These are phyloP conservation scores for Lipomyces oligophaga DNA, from an alignment of 805 yeast species.

Conservation along the genomic window DNA sequence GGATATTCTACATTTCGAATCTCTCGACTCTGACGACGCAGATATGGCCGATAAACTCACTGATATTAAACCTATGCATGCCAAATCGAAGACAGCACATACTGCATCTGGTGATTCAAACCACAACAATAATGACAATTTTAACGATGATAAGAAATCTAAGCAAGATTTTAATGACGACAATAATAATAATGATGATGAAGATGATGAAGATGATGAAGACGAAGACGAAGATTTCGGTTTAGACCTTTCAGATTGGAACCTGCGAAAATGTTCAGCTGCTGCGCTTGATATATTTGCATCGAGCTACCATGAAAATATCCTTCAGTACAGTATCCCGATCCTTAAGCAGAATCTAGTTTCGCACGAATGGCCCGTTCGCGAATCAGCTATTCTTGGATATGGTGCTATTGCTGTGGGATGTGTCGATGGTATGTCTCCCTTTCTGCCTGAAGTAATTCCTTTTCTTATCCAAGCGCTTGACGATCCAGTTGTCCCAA, in stretches of 20 bases:
- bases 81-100: slow-evolving; percentile 51
- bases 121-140: slow-evolving; percentile 20
- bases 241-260: slow-evolving; percentile 75
- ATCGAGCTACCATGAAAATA: slow-evolving; percentile 59
- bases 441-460: slow-evolving; percentile 71
- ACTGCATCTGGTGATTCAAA: background rate
- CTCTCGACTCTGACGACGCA: slow-evolving; percentile 72
- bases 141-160: slow-evolving; percentile 21
- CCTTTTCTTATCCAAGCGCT: slow-evolving; percentile 82
- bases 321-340: slow-evolving; percentile 67
- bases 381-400: slow-evolving; percentile 92
- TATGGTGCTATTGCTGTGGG: slow-evolving; percentile 94
- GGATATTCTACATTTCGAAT: slow-evolving; percentile 62
- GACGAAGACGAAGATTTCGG: slow-evolving; percentile 72
- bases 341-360: slow-evolving; percentile 65
- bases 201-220: slow-evolving; percentile 57
- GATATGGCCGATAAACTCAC: slow-evolving; percentile 76
- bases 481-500: slow-evolving; percentile 60
- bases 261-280: slow-evolving; percentile 87
- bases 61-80: slow-evolving; percentile 80
- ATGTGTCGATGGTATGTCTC: slow-evolving; percentile 62
- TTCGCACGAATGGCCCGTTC: slow-evolving; percentile 74
- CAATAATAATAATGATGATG: slow-evolving; percentile 40
- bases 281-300: slow-evolving; percentile 86
- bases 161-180: too few species aligned